phyloP scores from a whole-genome alignment of 345 rosid species.

The Sisymbrium altissimum region DNA sequence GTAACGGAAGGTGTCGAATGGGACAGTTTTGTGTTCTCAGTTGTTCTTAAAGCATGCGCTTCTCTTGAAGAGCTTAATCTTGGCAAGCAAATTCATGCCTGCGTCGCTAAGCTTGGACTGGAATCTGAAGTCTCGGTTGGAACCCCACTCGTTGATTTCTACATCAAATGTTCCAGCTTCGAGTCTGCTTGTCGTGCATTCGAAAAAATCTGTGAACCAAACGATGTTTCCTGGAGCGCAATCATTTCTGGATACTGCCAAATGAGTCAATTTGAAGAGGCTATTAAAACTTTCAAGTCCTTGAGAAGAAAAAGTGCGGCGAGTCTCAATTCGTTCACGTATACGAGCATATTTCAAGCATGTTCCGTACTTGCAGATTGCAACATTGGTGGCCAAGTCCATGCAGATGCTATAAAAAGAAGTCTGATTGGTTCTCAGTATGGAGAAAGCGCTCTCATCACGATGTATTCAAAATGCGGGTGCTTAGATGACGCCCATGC shows the following conservation, averaged over 20 bases:
- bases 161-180: constrained; percentile 52
- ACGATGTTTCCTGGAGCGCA: constrained; percentile 73
- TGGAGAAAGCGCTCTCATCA: constrained; percentile 66
- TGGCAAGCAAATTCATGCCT: constrained; percentile 65
- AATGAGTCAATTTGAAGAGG: constrained; percentile 50
- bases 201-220: constrained; percentile 53
- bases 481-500: constrained; percentile 51
- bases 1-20: constrained; percentile 48
- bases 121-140: constrained; percentile 66
- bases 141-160: constrained; percentile 74
- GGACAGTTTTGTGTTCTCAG: constrained; percentile 64
- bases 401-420: constrained; percentile 73
- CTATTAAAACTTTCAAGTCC: constrained; percentile 46
- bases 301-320: constrained; percentile 40
- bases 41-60: constrained; percentile 68
- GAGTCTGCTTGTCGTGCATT: constrained; percentile 56
- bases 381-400: constrained; percentile 63
- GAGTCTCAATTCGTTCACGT: constrained; percentile 52
- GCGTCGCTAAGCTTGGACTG: constrained; percentile 54
- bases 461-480: constrained; percentile 75
- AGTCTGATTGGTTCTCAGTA: constrained; percentile 46
- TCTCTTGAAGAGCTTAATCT: constrained; percentile 42
- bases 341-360: constrained; percentile 71
- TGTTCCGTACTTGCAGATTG: constrained; percentile 61
- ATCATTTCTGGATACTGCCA: constrained; percentile 62